Conservation (phyloP, 768 basidiomycete genomes). For the Tricholoma furcatifolium region DNA sequence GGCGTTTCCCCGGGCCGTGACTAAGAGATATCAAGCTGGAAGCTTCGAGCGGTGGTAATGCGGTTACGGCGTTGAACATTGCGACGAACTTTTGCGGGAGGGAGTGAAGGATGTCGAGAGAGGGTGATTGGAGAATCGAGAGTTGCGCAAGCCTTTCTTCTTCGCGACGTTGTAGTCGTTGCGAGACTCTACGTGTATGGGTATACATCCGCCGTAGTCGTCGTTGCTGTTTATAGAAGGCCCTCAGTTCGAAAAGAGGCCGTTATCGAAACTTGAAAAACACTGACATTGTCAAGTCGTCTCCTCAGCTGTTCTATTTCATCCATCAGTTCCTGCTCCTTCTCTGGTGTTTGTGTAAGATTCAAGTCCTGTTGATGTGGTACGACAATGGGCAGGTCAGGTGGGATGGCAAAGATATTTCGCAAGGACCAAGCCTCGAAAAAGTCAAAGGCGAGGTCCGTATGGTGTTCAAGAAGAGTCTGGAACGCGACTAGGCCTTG, state of each 20-base stretch:
- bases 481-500: constrained; percentile 86
- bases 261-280: neutral
- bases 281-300: constrained; percentile 68
- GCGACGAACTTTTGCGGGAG: constrained; percentile 39
- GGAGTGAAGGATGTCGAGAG: constrained; percentile 35
- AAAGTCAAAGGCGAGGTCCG: constrained; percentile 89
- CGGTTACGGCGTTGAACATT: constrained; percentile 48
- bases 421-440: constrained; percentile 88
- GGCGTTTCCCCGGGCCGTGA: constrained; percentile 63
- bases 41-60: constrained; percentile 45
- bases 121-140: constrained; percentile 39
- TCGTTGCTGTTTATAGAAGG: constrained; percentile 49
- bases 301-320: constrained; percentile 68
- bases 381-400: constrained; percentile 66
- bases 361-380: constrained; percentile 77
- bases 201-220: constrained; percentile 55
- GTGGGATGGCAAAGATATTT: constrained; percentile 81
- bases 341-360: constrained; percentile 56
- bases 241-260: neutral
- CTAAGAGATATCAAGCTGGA: constrained; percentile 36
- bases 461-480: constrained; percentile 83
- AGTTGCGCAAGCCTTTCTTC: constrained; percentile 42
- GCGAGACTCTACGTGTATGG: constrained; percentile 48
- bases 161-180: constrained; percentile 45
- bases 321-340: constrained; percentile 58